A percentile compares a stretch with the other conserved stretches of the same genome.
Evolutionary conservation across 805 yeast genomes (phyloP).

Genomic region (Saccharomyces kudriavzevii): DNA sequence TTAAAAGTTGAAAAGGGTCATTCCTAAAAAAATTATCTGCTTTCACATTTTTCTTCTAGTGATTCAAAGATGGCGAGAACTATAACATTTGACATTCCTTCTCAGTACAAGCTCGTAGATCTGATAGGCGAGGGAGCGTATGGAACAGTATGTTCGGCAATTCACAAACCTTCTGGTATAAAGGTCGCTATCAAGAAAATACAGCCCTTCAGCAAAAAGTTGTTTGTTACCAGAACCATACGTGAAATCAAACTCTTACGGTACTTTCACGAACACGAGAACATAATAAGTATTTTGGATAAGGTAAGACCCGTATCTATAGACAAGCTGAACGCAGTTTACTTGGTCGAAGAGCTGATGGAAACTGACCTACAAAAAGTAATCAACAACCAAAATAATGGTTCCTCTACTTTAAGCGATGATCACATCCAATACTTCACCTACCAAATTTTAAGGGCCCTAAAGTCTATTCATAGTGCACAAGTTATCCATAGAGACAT

Average conservation of each 20-base stretch:
- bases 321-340: conserved; percentile 62
- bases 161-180: conserved; percentile 50
- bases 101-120: conserved; percentile 50
- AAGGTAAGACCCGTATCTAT: conserved; percentile 54
- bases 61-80: conserved; percentile 32
- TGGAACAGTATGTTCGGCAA: conserved; percentile 67
- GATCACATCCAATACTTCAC: conserved; percentile 65
- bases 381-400: conserved; percentile 41
- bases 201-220: conserved; percentile 56
- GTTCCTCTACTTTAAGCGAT: conserved; percentile 38
- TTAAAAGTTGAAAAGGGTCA: background rate
- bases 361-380: conserved; percentile 64
- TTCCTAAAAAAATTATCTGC: background rate
- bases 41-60: background rate
- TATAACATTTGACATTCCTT: conserved; percentile 54
- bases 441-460: conserved; percentile 62
- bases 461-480: conserved; percentile 64
- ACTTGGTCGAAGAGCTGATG: conserved; percentile 70
- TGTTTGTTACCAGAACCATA: conserved; percentile 61
- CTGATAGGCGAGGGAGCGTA: conserved; percentile 77
- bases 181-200: conserved; percentile 73
- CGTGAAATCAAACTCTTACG: conserved; percentile 61
- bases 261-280: conserved; percentile 61
- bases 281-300: conserved; percentile 58
- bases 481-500: conserved; percentile 69